phyloP scores from a whole-genome alignment of 2,329 filamentous ascomycete species.

The Fusarium domesticum region DNA sequence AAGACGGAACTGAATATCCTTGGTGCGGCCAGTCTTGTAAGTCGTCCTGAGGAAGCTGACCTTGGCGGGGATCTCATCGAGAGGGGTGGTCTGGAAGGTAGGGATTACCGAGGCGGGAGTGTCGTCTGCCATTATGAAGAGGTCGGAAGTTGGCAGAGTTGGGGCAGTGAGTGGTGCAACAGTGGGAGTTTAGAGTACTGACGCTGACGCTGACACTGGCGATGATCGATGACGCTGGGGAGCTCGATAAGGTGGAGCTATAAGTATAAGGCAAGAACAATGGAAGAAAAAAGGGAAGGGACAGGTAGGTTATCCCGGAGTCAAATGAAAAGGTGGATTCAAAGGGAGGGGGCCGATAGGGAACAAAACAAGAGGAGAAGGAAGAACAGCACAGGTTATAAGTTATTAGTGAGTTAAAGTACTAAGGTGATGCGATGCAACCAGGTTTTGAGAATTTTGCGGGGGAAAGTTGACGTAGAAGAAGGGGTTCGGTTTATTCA shows the following conservation, averaged over 20 bases:
- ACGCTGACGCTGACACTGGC: background rate
- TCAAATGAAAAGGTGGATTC: no score
- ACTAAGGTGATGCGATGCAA: background rate
- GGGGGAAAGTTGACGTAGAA: no score
- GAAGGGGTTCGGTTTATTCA: no score
- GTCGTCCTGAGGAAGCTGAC: conserved; percentile 61
- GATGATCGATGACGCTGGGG: background rate
- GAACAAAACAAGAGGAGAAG: no score
- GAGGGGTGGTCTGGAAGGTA: conserved; percentile 57
- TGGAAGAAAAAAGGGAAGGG: no score
- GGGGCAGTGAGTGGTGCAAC: background rate
- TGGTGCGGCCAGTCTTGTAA: conserved; percentile 79
- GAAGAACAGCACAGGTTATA: no score
- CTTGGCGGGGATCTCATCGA: conserved; percentile 63
- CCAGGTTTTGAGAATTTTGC: background rate
- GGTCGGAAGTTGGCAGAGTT: background rate
- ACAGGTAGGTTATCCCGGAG: no score
- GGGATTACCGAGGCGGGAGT: conserved; percentile 39
- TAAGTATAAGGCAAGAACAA: no score
- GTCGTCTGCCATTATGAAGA: conserved; percentile 36
- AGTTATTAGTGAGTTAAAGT: no score
- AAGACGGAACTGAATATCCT: conserved; percentile 75
- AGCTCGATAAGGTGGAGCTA: no score
- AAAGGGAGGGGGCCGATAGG: no score
- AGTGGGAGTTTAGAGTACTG: background rate